A percentile compares a stretch with the other conserved stretches of the same genome.
Evolutionary conservation across 2,329 filamentous ascomycete genomes (phyloP).

Genomic region (Calonectria honghensis): DNA sequence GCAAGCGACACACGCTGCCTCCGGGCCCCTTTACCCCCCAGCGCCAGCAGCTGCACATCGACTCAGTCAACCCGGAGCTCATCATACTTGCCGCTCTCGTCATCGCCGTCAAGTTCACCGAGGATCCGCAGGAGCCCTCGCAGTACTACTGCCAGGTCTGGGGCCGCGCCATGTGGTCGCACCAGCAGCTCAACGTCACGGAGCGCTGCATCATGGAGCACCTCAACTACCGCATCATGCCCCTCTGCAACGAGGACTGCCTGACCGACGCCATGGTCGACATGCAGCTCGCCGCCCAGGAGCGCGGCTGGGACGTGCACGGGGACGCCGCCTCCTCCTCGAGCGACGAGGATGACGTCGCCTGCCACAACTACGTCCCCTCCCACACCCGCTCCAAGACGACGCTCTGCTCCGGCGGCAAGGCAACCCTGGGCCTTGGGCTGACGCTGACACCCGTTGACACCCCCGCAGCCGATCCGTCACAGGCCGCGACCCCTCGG

Average conservation of each 20-base stretch:
- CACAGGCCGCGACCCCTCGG: slow-evolving; percentile 46
- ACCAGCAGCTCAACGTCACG: slow-evolving; percentile 77
- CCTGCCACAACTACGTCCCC: slow-evolving; percentile 53
- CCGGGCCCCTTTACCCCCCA: slow-evolving; percentile 59
- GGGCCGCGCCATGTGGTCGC: slow-evolving; percentile 75
- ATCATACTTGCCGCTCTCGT: slow-evolving; percentile 78
- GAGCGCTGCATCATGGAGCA: slow-evolving; percentile 79
- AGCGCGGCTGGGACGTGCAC: slow-evolving; percentile 54
- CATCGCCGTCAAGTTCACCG: slow-evolving; percentile 79
- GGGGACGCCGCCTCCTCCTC: slow-evolving; percentile 54
- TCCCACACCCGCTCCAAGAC: slow-evolving; percentile 61
- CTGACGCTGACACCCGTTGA: slow-evolving; percentile 55
- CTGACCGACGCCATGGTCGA: slow-evolving; percentile 77
- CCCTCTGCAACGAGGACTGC: slow-evolving; percentile 73
- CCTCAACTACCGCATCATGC: slow-evolving; percentile 77
- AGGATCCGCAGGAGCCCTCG: slow-evolving; percentile 74
- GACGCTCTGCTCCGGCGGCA: slow-evolving; percentile 53
- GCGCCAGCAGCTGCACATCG: slow-evolving; percentile 71
- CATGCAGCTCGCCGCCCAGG: slow-evolving; percentile 75
- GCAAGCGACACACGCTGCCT: slow-evolving; percentile 71
- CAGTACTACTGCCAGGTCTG: slow-evolving; percentile 72
- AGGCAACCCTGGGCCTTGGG: slow-evolving; percentile 50
- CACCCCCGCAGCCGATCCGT: slow-evolving; percentile 45
- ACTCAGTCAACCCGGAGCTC: slow-evolving; percentile 77
- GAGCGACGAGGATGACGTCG: slow-evolving; percentile 55